Evolutionary conservation across 2,329 filamentous ascomycete genomes (phyloP).

Genomic region (Colletotrichum caudatum): DNA sequence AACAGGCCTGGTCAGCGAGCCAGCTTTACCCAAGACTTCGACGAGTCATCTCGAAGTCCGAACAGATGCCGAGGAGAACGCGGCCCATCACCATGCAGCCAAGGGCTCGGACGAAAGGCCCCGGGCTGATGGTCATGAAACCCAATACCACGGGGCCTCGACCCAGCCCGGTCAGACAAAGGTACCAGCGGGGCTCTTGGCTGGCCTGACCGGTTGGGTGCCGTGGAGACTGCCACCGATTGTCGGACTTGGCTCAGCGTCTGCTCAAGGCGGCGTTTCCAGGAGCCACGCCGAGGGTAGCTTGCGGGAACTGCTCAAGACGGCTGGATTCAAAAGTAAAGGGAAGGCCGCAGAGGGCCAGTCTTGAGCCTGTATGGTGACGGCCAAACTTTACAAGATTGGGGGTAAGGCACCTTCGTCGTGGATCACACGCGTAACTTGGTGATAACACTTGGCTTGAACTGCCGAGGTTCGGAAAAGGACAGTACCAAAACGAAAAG

Average conservation of each 20-base stretch:
- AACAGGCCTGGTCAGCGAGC: slow-evolving; percentile 64
- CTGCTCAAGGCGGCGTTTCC: slow-evolving; percentile 45
- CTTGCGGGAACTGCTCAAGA: slow-evolving; percentile 64
- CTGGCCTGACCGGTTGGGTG: slow-evolving; percentile 60
- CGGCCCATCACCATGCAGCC: slow-evolving; percentile 38
- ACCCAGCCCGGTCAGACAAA: slow-evolving; percentile 44
- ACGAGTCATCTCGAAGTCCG: slow-evolving; percentile 63
- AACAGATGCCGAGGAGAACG: slow-evolving; percentile 49
- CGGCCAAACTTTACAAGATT: background rate
- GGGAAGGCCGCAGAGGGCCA: slow-evolving; percentile 50
- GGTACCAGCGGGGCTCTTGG: slow-evolving; percentile 48
- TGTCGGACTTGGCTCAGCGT: slow-evolving; percentile 41
- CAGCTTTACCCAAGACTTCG: slow-evolving; percentile 69
- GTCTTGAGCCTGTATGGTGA: slow-evolving; percentile 10
- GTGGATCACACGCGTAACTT: background rate
- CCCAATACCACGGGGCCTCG: slow-evolving; percentile 47
- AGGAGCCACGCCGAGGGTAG: slow-evolving; percentile 67
- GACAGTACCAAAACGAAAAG: slow-evolving; percentile 12
- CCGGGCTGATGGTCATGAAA: slow-evolving; percentile 45
- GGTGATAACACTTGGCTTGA: background rate
- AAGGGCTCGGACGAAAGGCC: slow-evolving; percentile 37
- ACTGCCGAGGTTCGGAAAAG: slow-evolving; percentile 6
- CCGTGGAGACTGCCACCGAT: slow-evolving; percentile 55
- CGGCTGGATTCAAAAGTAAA: slow-evolving; percentile 48
- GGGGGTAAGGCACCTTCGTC: background rate